A percentile compares a stretch with the other conserved stretches of the same genome.
These are phyloP conservation scores for Crinitomyces ghanaensis DNA, from an alignment of 805 yeast species.

Conservation along the genomic window DNA sequence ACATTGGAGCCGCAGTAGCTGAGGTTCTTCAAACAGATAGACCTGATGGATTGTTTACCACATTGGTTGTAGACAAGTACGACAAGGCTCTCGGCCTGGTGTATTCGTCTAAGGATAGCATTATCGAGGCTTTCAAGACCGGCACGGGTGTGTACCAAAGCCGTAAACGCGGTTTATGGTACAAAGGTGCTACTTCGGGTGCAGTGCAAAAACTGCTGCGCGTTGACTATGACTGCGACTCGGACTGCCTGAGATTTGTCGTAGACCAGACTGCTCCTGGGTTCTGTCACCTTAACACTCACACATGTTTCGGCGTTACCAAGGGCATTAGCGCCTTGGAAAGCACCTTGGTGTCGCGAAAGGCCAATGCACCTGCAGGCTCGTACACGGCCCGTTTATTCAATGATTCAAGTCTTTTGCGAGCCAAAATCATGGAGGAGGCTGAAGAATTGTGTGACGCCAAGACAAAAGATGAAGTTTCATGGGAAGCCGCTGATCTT, in stretches of 20 bases:
- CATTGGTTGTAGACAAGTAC: conserved; percentile 61
- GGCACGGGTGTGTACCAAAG: conserved; percentile 89
- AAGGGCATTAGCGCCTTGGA: conserved; percentile 62
- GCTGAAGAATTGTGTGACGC: conserved; percentile 95
- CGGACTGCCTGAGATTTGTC: conserved; percentile 76
- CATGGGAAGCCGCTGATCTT: conserved; percentile 98
- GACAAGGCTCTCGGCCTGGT: conserved; percentile 80
- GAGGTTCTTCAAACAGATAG: too few relatives aligned
- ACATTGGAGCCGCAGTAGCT: conserved; percentile 11
- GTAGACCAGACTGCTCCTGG: conserved; percentile 83
- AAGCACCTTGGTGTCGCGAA: conserved; percentile 49
- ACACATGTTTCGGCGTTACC: conserved; percentile 70
- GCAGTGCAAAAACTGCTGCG: conserved; percentile 70
- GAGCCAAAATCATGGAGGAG: conserved; percentile 85
- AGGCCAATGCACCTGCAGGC: conserved; percentile 67
- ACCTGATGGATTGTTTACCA: conserved; percentile 71
- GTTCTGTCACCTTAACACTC: conserved; percentile 79
- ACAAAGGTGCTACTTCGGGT: conserved; percentile 93
- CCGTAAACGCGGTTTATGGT: conserved; percentile 84
- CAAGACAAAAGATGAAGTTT: conserved; percentile 48
- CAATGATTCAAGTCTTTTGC: conserved; percentile 59
- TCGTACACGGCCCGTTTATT: conserved; percentile 91
- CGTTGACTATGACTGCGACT: conserved; percentile 78
- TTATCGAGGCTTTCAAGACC: conserved; percentile 68
- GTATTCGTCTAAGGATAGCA: conserved; percentile 75